Conservation (phyloP, 2,329 filamentous ascomycete species). For the Cephalotrichum gorgonifer region DNA sequence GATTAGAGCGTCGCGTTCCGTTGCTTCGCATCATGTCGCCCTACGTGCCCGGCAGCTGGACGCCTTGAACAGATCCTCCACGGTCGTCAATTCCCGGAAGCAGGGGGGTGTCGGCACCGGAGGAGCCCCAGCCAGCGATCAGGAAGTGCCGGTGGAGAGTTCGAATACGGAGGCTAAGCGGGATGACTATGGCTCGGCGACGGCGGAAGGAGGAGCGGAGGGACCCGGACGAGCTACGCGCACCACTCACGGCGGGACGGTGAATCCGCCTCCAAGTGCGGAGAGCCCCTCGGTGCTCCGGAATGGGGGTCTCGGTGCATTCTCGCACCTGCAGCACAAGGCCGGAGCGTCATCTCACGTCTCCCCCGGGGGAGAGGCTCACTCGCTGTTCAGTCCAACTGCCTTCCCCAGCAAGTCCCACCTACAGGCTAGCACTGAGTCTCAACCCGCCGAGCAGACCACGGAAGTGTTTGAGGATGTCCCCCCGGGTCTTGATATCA, state of each 20-base stretch:
- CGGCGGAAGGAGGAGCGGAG: not conserved
- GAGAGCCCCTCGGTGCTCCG: not conserved
- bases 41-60: constrained; percentile 45
- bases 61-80: constrained; percentile 35
- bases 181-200: too few relatives aligned
- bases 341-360: not conserved
- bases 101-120: constrained; percentile 6
- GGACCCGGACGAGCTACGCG: not conserved
- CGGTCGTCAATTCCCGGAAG: constrained; percentile 24
- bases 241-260: not conserved
- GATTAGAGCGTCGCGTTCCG: constrained; percentile 56
- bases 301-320: not conserved
- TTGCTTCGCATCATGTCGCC: constrained; percentile 53
- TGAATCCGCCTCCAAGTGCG: not conserved
- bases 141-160: not conserved
- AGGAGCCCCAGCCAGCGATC: not conserved
- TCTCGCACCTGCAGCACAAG: constrained; percentile 4
- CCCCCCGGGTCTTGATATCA: constrained; percentile 30
- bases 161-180: not conserved
- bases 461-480: constrained; percentile 13
- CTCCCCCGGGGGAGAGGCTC: not conserved
- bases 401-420: not conserved
- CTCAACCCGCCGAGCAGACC: not conserved
- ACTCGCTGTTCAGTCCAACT: not conserved
- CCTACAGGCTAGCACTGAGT: not conserved